Percentiles rank a stretch among this genome's conserved stretches.
phyloP scores from a whole-genome alignment of 2,329 filamentous ascomycete genomes.

The Saccharata proteae region DNA sequence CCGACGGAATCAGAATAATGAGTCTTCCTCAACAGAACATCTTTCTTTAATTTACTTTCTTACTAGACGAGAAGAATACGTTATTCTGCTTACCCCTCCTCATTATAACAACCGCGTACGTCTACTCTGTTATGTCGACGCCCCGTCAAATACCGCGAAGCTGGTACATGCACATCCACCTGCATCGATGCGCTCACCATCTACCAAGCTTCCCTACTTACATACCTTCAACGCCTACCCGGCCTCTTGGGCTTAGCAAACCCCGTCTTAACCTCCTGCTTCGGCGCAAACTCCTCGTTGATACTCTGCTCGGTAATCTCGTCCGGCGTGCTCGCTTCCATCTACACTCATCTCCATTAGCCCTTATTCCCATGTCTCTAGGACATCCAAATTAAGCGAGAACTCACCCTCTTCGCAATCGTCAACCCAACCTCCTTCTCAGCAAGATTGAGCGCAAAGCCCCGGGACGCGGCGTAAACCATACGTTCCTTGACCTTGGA shows the following conservation, averaged over 20 bases:
- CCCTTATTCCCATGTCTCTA: constrained; percentile 54
- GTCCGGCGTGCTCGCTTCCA: constrained; percentile 6
- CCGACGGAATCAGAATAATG: too few relatives aligned
- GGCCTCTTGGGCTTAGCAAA: constrained; percentile 74
- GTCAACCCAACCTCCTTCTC: constrained; percentile 52
- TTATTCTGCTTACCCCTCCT: too few relatives aligned
- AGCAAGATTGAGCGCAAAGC: constrained; percentile 51
- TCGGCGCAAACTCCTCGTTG: constrained; percentile 57
- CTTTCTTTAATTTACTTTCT: too few relatives aligned
- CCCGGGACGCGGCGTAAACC: constrained; percentile 59
- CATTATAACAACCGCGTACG: too few relatives aligned
- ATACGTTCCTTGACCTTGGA: constrained; percentile 73
- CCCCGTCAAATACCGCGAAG: too few relatives aligned
- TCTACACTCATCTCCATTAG: constrained; percentile 46
- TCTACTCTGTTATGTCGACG: too few relatives aligned
- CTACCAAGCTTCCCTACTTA: too few relatives aligned
- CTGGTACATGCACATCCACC: too few relatives aligned
- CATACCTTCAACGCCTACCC: constrained; percentile 45
- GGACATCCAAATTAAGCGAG: too few relatives aligned
- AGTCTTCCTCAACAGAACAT: too few relatives aligned
- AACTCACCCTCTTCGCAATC: constrained; percentile 54
- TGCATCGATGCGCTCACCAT: too few relatives aligned
- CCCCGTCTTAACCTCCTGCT: constrained; percentile 50
- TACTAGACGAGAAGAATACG: too few relatives aligned
- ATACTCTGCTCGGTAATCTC: constrained; percentile 41